Conservation (phyloP, 768 basidiomycete genomes). For the Leccinum olivaceopallidum region DNA sequence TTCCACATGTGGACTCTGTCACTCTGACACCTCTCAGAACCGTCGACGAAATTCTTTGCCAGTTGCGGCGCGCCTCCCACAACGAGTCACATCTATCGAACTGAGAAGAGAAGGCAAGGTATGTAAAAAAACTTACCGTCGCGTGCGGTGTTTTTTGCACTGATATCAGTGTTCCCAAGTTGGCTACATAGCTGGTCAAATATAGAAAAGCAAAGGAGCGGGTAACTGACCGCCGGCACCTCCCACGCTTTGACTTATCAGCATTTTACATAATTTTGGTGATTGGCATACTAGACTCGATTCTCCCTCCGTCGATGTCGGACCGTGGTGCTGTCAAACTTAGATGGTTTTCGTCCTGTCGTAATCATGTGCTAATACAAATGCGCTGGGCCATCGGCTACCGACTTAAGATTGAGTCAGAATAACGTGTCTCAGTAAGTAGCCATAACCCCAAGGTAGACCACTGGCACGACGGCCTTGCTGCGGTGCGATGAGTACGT, state of each 20-base stretch:
- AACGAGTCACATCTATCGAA: not conserved
- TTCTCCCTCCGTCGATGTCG: not conserved
- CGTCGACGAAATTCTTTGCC: not conserved
- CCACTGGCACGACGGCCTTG: not conserved
- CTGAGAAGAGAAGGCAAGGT: not conserved
- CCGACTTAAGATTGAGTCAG: conserved; percentile 1
- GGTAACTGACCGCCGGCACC: not conserved
- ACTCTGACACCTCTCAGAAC: conserved; percentile 8
- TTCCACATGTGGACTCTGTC: conserved; percentile 8
- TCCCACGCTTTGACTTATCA: conserved; percentile 9
- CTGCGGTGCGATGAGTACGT: conserved; percentile 2
- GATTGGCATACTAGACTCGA: conserved; percentile 8
- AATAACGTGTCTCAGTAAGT: not conserved
- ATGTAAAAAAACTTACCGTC: not conserved
- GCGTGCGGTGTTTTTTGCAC: not conserved
- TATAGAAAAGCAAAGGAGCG: not conserved
- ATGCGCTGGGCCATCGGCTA: not conserved
- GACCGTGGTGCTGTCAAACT: conserved; percentile 8
- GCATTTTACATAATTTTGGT: conserved; percentile 1
- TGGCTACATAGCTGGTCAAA: not conserved
- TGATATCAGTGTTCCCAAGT: not conserved
- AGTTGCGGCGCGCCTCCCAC: not conserved
- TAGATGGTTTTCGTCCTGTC: conserved; percentile 1
- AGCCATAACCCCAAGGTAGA: not conserved
- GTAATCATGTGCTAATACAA: not conserved